Conservation (phyloP, 306 rosid species). For the Coriaria nepalensis region DNA sequence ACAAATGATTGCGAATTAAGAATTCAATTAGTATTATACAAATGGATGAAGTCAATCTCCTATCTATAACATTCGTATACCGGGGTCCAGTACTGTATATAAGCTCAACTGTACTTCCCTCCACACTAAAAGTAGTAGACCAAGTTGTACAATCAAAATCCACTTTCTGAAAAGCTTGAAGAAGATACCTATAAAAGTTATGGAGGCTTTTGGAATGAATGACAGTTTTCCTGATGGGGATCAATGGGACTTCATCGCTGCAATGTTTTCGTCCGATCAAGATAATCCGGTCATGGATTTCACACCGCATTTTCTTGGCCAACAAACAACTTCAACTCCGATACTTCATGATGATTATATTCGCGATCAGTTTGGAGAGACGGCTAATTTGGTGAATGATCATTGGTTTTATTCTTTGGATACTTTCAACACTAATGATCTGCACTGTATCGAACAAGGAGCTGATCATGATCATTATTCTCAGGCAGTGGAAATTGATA, state of each 20-base stretch:
- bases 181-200: conserved; percentile 2
- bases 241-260: conserved; percentile 38
- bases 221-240: conserved; percentile 38
- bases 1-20: conserved; percentile 33
- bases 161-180: too few relatives aligned
- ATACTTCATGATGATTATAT: conserved; percentile 20
- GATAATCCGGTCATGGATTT: conserved; percentile 26
- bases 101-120: conserved; percentile 15
- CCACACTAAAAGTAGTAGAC: conserved; percentile 7
- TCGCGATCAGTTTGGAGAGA: too few relatives aligned
- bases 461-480: too few relatives aligned
- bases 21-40: conserved; percentile 9
- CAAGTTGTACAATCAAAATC: not conserved
- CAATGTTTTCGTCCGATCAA: conserved; percentile 32
- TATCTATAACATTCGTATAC: conserved; percentile 15
- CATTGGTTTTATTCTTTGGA: too few relatives aligned
- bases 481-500: too few relatives aligned
- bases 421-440: too few relatives aligned
- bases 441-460: too few relatives aligned
- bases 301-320: conserved; percentile 36
- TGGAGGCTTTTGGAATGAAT: conserved; percentile 50
- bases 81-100: conserved; percentile 18
- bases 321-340: conserved; percentile 20
- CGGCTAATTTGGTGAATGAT: too few relatives aligned
- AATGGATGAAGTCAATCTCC: conserved; percentile 36